A percentile compares a stretch with the other conserved stretches of the same genome.
Conservation (phyloP, 2,329 filamentous ascomycete species). For the Thielaviopsis ethacetica region DNA sequence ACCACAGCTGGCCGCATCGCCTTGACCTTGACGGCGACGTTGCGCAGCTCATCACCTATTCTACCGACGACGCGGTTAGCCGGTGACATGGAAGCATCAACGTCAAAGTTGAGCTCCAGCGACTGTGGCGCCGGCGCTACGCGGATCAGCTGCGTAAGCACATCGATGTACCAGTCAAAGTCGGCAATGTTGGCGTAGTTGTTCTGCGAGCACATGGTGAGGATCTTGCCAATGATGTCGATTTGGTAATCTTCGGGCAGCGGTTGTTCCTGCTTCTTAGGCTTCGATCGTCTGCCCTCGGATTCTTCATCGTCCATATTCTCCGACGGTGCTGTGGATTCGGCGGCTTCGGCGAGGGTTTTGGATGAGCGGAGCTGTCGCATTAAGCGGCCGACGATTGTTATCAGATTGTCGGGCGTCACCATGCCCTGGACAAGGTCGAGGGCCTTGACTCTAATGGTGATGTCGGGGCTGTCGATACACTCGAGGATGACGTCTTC, state of each 20-base stretch:
- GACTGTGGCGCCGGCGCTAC: slow-evolving; percentile 39
- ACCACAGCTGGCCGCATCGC: slow-evolving; percentile 68
- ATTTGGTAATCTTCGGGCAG: slow-evolving; percentile 75
- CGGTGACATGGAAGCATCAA: slow-evolving; percentile 16
- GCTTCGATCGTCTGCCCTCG: background rate
- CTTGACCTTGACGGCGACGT: slow-evolving; percentile 80
- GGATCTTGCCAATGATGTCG: slow-evolving; percentile 65
- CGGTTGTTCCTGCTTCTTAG: slow-evolving; percentile 24
- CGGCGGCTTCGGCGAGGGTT: background rate
- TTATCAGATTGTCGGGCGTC: slow-evolving; percentile 65
- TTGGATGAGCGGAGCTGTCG: slow-evolving; percentile 59
- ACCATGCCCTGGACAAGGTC: slow-evolving; percentile 92
- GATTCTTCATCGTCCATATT: slow-evolving; percentile 9
- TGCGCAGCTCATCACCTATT: slow-evolving; percentile 76
- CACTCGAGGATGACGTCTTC: slow-evolving; percentile 94
- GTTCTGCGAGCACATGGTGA: slow-evolving; percentile 78
- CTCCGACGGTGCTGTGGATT: background rate
- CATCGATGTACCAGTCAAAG: slow-evolving; percentile 95
- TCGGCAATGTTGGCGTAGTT: slow-evolving; percentile 76
- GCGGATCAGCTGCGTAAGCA: slow-evolving; percentile 70
- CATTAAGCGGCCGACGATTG: slow-evolving; percentile 74
- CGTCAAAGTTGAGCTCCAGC: slow-evolving; percentile 17
- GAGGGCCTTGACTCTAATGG: slow-evolving; percentile 81
- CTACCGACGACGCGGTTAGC: slow-evolving; percentile 17
- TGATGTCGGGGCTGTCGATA: slow-evolving; percentile 89